Base-by-base conservation (phyloP, 2,329 filamentous ascomycete genomes). In the Ilyonectria sp. region DNA sequence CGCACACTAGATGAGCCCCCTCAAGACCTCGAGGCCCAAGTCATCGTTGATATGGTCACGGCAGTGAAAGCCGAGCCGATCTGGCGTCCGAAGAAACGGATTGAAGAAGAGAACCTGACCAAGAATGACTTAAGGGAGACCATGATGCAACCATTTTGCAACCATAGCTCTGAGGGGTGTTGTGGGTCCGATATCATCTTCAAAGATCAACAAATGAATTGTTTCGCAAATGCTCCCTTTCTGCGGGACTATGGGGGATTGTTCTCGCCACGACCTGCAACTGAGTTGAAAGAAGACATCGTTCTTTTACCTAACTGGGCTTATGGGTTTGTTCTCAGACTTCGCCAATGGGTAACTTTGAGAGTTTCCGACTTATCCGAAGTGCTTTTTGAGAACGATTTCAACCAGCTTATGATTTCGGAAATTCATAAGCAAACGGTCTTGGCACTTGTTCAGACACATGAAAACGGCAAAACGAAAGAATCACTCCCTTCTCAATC, bases 381-480 rank as follows among this genome's bases (percentile, higher is more conserved):
- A 0, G 68, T 71, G 4, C 21, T 15, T 1, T 71, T 71, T 19
- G 59, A 60, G 3, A 71, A 69, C 35, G 55, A 58, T 52, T 72
- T 72, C 63, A 54, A 60, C 9, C 47, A 69, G 5, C 63, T 72
- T 13, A 54, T 70, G 6, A 40, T 72, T 5, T 60, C 68, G 6
- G 61, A 65, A 13, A 58, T 63, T 19, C 65, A 72, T 19, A 67
- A 67, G 37, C 40, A 35, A 2, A 63, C 61, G 0, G 60, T 72
- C 11, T 54, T 56, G 19, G 70, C 70, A 4, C 58, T 72, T 7
- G 68, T 72, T 17, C 37, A 69, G 43, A 70, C 63, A 5, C 70
- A 72, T 19, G 68, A 70, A n/a, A 68, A 67, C 5, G 33, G 49
- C 1, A 49, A 23, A 21, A 23, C 15, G 6, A n/a, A 17, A 7